Conservation (phyloP, 805 yeast species). For the Candida stauntonica region DNA sequence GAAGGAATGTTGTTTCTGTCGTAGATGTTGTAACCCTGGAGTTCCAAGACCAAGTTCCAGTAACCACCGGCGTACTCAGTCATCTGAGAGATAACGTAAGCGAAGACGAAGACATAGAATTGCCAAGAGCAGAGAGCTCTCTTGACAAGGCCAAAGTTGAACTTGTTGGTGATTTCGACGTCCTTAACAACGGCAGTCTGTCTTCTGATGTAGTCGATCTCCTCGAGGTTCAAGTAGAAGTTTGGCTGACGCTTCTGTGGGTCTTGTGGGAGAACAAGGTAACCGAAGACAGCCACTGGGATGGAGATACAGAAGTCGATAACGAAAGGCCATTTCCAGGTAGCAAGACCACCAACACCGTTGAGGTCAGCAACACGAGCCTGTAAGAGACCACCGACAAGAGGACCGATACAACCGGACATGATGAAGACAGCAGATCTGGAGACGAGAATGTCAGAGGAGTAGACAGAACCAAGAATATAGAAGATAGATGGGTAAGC, state of each 20-base stretch:
- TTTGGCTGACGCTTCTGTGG: conserved; percentile 25
- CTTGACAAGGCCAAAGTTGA: conserved; percentile 15
- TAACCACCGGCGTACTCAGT: conserved; percentile 11
- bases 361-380: conserved; percentile 36
- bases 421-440: conserved; percentile 18
- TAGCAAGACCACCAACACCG: conserved; percentile 35
- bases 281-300: conserved; percentile 47
- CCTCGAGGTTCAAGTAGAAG: conserved; percentile 17
- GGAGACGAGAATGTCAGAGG: conserved; percentile 10
- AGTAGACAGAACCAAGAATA: conserved; percentile 17
- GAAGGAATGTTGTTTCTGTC: conserved; percentile 25
- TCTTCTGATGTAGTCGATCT: conserved; percentile 12
- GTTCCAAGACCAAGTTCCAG: conserved; percentile 20
- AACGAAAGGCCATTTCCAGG: conserved; percentile 35
- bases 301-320: conserved; percentile 44
- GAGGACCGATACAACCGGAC: conserved; percentile 14
- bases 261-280: conserved; percentile 39
- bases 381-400: conserved; percentile 36
- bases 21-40: conserved; percentile 20
- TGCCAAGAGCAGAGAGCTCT: conserved; percentile 19
- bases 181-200: conserved; percentile 17
- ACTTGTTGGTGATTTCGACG: conserved; percentile 14
- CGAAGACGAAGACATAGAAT: conserved; percentile 20
- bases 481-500: conserved; percentile 19
- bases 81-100: conserved; percentile 16